Evolutionary conservation across 148 eudicot genomes (phyloP).

Genomic region (Camellia granthamiana): DNA sequence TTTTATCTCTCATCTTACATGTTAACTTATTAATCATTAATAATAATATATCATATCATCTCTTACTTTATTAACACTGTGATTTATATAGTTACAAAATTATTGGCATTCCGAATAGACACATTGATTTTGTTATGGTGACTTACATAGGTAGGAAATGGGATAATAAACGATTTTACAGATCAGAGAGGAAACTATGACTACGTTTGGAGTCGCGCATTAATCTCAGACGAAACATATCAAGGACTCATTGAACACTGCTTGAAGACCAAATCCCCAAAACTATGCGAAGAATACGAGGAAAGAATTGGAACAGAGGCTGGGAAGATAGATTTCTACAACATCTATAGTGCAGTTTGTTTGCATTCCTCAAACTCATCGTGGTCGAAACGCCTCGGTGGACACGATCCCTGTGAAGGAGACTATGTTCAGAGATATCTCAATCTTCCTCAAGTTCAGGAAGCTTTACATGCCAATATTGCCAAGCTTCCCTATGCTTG

Average conservation of each 20-base stretch:
- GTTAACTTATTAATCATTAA: no score
- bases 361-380: conserved; percentile 3
- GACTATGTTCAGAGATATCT: conserved; percentile 17
- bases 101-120: not conserved
- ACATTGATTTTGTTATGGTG: not conserved
- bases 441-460: conserved; percentile 27
- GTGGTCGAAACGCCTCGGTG: not conserved
- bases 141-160: conserved; percentile 26
- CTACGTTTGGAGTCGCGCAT: conserved; percentile 25
- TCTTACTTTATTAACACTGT: not conserved
- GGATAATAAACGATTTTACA: conserved; percentile 23
- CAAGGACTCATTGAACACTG: conserved; percentile 18
- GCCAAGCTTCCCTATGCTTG: conserved; percentile 26
- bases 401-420: conserved; percentile 29
- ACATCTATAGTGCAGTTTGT: conserved; percentile 24
- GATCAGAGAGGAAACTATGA: conserved; percentile 23
- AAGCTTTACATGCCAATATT: conserved; percentile 25
- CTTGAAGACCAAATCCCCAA: not conserved
- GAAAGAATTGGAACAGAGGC: conserved; percentile 13
- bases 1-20: no score
- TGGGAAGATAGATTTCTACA: conserved; percentile 25
- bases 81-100: not conserved
- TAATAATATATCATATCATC: not conserved
- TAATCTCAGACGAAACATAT: conserved; percentile 28
- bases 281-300: conserved; percentile 3